Base-by-base conservation (phyloP, 1,139 yeast species). In the Sugiyamaella pinicola region DNA sequence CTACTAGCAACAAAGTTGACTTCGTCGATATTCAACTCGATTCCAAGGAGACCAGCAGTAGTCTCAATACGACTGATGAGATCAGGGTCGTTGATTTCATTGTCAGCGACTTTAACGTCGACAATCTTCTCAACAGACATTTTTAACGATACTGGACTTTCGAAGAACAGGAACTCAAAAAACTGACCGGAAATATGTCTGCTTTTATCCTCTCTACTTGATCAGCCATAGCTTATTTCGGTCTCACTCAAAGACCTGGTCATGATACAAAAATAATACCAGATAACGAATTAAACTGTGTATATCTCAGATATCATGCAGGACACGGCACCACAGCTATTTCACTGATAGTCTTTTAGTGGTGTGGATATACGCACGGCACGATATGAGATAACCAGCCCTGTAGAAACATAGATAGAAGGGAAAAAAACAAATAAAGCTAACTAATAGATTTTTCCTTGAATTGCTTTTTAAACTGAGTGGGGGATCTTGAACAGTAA, bases 1-100 rank as follows among this genome's bases (percentile, higher is more conserved):
- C 40, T 19, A 19, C 40, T 31, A 19, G 44, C 49, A 10, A 49
- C 43, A 45, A 43, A 49, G 42, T 42, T 49, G 4, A 47, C 46
- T 40, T 47, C 51, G 15, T 47, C 51, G 26, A 40, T 33, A 19
- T 31, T 39, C 7, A 47, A 35, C 26, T 47, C 51, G 12, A 47
- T 39, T n/a, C 46, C 46, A 10, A 47, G 34, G 10, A 35, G 42
- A 39, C 34, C 42, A 45, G 53, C 53, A 12, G 53, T 45, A 10
- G 45, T 31, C 28, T 50, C 53, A 31, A 50, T 50, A 19, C 49
- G 48, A 33, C 33, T 46, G 49, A 35, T 37, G 40, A 42, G 34
- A 44, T 45, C 45, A 21, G 40, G 39, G 17, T 47, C 46, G 18
- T 22, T 12, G 40, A 40, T 39, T 31, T 19, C 44, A 28, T 18